Evolutionary conservation across 495 filamentous ascomycete species (phyloP).

Genomic region (Neurospora sublineolata): DNA sequence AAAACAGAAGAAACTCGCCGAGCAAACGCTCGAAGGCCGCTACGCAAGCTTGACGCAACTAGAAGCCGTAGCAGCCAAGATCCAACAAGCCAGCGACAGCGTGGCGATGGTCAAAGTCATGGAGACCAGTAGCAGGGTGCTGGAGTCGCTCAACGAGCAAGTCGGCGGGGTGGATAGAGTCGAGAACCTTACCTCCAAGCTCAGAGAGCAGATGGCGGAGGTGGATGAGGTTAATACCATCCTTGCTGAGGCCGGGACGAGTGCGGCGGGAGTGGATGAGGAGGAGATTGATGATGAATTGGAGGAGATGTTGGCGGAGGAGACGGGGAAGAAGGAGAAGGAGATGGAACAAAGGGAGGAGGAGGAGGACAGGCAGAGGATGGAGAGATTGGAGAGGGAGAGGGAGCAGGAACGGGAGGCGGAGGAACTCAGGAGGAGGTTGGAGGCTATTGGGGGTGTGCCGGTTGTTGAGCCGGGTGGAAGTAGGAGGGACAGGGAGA

Average conservation of each 20-base stretch:
- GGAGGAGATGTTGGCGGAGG: slow-evolving; percentile 58
- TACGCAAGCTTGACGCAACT: slow-evolving; percentile 64
- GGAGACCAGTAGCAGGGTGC: slow-evolving; percentile 59
- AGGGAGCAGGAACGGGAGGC: slow-evolving; percentile 19
- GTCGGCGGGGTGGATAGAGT: slow-evolving; percentile 69
- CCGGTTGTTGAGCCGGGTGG: slow-evolving; percentile 11
- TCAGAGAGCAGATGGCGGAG: slow-evolving; percentile 69
- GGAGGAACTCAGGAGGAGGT: slow-evolving; percentile 21
- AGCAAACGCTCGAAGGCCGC: slow-evolving; percentile 56
- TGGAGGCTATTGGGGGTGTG: slow-evolving; percentile 30
- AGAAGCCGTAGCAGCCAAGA: slow-evolving; percentile 65
- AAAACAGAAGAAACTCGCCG: slow-evolving; percentile 70
- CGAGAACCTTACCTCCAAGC: slow-evolving; percentile 57
- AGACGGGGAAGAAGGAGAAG: slow-evolving; percentile 41
- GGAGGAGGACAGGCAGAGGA: slow-evolving; percentile 3
- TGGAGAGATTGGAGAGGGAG: slow-evolving; percentile 16
- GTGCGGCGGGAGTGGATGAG: slow-evolving; percentile 54
- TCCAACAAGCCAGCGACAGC: slow-evolving; percentile 77
- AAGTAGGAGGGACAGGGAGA: slow-evolving; percentile 6
- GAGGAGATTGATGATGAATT: slow-evolving; percentile 82
- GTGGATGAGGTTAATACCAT: slow-evolving; percentile 74
- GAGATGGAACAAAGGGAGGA: too few relatives aligned
- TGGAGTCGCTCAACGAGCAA: slow-evolving; percentile 60
- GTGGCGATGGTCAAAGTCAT: slow-evolving; percentile 70
- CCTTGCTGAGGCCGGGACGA: slow-evolving; percentile 46